Base-by-base conservation (phyloP, 768 basidiomycete species). In the Suillus subaureus region DNA sequence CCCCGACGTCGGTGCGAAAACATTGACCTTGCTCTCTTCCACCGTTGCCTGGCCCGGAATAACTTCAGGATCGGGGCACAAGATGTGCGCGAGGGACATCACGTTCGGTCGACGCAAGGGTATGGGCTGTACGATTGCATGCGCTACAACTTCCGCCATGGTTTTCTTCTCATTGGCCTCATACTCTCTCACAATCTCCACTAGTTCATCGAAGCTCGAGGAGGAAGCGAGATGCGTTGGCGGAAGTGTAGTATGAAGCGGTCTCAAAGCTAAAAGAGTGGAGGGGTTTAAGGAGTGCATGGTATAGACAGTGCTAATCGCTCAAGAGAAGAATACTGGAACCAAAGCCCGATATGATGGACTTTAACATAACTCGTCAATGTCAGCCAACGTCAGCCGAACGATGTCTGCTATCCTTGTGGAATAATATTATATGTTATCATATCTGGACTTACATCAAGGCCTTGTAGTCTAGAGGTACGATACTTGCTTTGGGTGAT, bases 401-500 rank as follows among this genome's bases (percentile, higher is more conserved):
- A 9, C n/a, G 16, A 7, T 54, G 16, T 16, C 23, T n/a, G 8
- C 26, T 9, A 6, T 18, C 7, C n/a, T 16, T 13, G 4, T 9
- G 21, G 9, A 21, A 16, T 3, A 13, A 60, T 33, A 33, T 33
- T 21, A 60, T 28, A 6, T 2, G 0, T 3, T 3, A 21, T 28
- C 3, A 60, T 60, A 28, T 5, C 8, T 28, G 1, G 12, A 18
- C 13, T n/a, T 13, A 23, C 31, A 37, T 61, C 16, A 64, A 23
- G 73, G 73, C 73, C 73, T 76, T 76, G 73, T 74, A 70, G 73
- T 76, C 73, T 74, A 76, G 73, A 76, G 73, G 73, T 74, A 74
- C 73, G 75, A 74, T 76, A 74, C 75, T 74, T 74, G 73, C 73
- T 76, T 74, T 74, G 75, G 73, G 73, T 51, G 16, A 31, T 26